Percentiles rank a stretch among this genome's conserved stretches.
Evolutionary conservation across 352 stramenopile species (phyloP).

Genomic region (Globisporangium heterothallicum): DNA sequence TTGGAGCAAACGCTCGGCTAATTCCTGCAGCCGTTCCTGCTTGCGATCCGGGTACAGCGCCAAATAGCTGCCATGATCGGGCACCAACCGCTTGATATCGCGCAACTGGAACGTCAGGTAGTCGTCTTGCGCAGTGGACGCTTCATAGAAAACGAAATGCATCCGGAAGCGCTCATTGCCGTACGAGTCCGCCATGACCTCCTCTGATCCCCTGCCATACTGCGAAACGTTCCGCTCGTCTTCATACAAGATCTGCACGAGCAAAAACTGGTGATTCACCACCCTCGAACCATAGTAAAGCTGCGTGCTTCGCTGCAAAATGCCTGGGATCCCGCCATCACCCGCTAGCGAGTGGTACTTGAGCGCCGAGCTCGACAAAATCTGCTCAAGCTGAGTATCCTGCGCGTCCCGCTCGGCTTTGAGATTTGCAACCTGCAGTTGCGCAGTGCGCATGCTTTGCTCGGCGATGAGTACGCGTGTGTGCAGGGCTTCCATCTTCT

Average conservation of each 20-base stretch:
- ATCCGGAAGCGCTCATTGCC: conserved; percentile 34
- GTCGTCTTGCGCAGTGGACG: conserved; percentile 35
- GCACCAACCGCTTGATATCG: conserved; percentile 36
- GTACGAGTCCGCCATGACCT: conserved; percentile 13
- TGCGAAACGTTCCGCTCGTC: conserved; percentile 16
- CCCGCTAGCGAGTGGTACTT: conserved; percentile 44
- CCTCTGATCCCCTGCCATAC: neutral
- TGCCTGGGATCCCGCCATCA: conserved; percentile 44
- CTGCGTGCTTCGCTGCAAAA: conserved; percentile 33
- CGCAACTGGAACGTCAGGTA: conserved; percentile 43
- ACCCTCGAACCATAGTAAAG: conserved; percentile 38
- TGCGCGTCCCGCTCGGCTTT: conserved; percentile 28
- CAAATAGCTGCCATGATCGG: conserved; percentile 34
- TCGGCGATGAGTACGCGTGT: conserved; percentile 42
- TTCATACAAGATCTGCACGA: conserved; percentile 64
- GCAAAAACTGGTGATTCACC: conserved; percentile 34
- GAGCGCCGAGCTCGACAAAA: conserved; percentile 42
- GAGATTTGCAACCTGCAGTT: conserved; percentile 34
- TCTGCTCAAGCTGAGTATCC: conserved; percentile 40
- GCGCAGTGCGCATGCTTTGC: conserved; percentile 43
- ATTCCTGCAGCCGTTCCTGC: conserved; percentile 28
- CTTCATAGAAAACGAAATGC: conserved; percentile 49
- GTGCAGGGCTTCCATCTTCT: conserved; percentile 60
- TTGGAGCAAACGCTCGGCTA: conserved; percentile 41
- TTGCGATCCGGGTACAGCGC: conserved; percentile 19